Conservation (phyloP, 2,329 filamentous ascomycete species). For the Aureobasidium pullulans region DNA sequence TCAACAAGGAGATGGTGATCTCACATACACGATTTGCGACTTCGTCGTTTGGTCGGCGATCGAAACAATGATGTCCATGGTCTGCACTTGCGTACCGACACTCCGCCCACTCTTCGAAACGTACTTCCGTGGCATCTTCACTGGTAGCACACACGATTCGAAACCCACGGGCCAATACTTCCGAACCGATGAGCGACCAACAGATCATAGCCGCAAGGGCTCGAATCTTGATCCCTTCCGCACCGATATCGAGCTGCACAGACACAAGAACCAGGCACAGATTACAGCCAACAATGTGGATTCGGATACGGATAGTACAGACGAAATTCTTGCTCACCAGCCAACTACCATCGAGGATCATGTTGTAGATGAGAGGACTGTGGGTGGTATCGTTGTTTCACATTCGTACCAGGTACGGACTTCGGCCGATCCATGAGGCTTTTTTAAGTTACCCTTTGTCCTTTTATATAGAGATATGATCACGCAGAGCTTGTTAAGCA, state of each 20-base stretch:
- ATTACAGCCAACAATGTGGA: slow-evolving; percentile 9
- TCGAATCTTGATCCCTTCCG: not conserved
- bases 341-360: not conserved
- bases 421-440: not conserved
- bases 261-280: slow-evolving; percentile 2
- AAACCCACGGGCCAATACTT: not conserved
- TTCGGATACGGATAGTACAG: slow-evolving; percentile 4
- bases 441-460: not conserved
- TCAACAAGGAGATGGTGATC: not conserved
- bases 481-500: not conserved
- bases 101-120: not conserved
- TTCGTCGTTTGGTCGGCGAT: slow-evolving; percentile 7
- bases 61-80: slow-evolving; percentile 7
- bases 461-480: not conserved
- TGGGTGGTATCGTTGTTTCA: not conserved
- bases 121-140: not conserved
- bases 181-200: not conserved
- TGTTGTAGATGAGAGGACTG: not conserved
- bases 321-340: not conserved
- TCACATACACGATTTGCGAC: slow-evolving; percentile 1
- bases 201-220: not conserved
- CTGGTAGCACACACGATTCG: not conserved
- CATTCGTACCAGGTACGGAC: slow-evolving; percentile 3
- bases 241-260: not conserved
- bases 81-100: slow-evolving; percentile 6